Percentiles rank a stretch among this genome's conserved stretches.
phyloP scores from a whole-genome alignment of 148 eudicot genomes.

The Cornus controversa region DNA sequence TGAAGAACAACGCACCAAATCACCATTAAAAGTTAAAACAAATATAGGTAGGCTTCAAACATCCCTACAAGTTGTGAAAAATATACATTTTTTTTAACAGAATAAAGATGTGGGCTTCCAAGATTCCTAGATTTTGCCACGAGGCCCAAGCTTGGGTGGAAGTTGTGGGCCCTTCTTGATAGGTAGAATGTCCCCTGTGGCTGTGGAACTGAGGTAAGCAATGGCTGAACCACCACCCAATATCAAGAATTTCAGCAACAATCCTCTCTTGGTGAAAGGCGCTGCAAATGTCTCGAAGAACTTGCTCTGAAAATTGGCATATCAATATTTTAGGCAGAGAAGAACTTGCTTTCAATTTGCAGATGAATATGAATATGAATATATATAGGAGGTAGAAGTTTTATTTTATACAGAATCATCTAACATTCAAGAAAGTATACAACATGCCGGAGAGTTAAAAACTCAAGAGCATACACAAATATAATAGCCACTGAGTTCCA shows the following conservation, averaged over 20 bases:
- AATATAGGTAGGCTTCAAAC: conserved; percentile 12
- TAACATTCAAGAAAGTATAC: neutral
- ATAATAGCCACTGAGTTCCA: neutral
- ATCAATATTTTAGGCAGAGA: too few species aligned
- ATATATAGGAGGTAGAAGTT: neutral
- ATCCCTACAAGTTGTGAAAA: conserved; percentile 32
- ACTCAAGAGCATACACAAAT: neutral
- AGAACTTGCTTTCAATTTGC: too few species aligned
- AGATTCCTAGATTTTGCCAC: conserved; percentile 71
- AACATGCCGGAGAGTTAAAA: conserved; percentile 1
- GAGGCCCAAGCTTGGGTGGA: conserved; percentile 91
- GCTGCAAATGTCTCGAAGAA: conserved; percentile 99
- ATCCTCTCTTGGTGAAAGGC: conserved; percentile 98
- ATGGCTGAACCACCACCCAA: conserved; percentile 88
- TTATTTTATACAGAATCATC: neutral
- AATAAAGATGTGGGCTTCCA: conserved; percentile 20
- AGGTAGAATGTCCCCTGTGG: conserved; percentile 74
- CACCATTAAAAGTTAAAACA: neutral
- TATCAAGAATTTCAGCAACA: conserved; percentile 88
- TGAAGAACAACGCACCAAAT: neutral
- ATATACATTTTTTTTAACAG: conserved; percentile 18
- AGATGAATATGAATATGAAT: neutral
- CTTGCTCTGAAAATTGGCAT: conserved; percentile 69
- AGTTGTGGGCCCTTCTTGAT: conserved; percentile 95
- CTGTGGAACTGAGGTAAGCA: conserved; percentile 77